phyloP scores from a whole-genome alignment of 148 eudicot genomes.

The Oxyria digyna region DNA sequence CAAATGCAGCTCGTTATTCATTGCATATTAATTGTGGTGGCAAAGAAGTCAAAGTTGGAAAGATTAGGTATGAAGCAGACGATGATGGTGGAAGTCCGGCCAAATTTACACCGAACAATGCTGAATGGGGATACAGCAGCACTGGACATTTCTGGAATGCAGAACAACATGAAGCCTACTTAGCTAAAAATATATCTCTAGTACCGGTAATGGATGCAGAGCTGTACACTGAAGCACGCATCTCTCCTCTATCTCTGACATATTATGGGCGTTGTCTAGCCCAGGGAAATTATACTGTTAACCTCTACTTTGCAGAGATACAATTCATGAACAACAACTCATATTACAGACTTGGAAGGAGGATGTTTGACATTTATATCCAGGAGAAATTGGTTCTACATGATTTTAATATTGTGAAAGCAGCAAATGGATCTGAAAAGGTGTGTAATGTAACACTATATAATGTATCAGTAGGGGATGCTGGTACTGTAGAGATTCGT shows the following conservation, averaged over 20 bases:
- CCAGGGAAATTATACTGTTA: slow-evolving; percentile 36
- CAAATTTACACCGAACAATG: slow-evolving; percentile 15
- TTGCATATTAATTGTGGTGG: slow-evolving; percentile 62
- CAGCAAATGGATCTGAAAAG: too few relatives aligned
- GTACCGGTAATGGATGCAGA: slow-evolving; percentile 19
- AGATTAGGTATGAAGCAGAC: slow-evolving; percentile 31
- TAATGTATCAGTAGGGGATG: too few relatives aligned
- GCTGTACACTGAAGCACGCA: slow-evolving; percentile 40
- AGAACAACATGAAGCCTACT: background rate
- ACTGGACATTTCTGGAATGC: slow-evolving; percentile 34
- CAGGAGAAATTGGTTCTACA: too few relatives aligned
- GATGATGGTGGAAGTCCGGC: slow-evolving; percentile 24
- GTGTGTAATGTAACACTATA: too few relatives aligned
- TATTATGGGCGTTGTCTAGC: slow-evolving; percentile 59
- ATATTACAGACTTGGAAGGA: too few relatives aligned
- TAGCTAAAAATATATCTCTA: slow-evolving; percentile 13
- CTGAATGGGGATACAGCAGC: slow-evolving; percentile 4
- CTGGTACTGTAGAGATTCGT: too few relatives aligned
- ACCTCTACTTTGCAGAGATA: background rate
- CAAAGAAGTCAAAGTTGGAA: slow-evolving; percentile 15
- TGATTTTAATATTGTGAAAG: too few relatives aligned
- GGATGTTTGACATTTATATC: background rate
- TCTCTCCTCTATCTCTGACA: slow-evolving; percentile 51
- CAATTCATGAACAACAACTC: background rate
- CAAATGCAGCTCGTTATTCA: background rate